A percentile compares a stretch with the other conserved stretches of the same genome.
These are phyloP conservation scores for Marsdenia floribunda DNA, from an alignment of 257 asterid species.

Conservation along the genomic window DNA sequence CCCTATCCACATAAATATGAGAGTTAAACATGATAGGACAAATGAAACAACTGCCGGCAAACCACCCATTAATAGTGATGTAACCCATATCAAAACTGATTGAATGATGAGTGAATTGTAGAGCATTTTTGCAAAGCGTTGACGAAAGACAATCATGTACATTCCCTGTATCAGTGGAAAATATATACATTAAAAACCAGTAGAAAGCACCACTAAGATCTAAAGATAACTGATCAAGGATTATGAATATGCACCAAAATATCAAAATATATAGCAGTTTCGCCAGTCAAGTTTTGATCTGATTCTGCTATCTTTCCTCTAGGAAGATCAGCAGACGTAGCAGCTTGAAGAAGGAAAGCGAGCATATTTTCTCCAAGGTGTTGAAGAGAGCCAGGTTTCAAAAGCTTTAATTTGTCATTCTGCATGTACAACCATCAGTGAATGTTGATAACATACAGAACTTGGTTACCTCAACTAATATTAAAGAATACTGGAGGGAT, in stretches of 20 bases:
- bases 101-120: slow-evolving; percentile 80
- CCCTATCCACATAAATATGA: slow-evolving; percentile 77
- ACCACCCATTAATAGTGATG: slow-evolving; percentile 75
- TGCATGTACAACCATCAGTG: slow-evolving; percentile 27
- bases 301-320: slow-evolving; percentile 37
- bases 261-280: slow-evolving; percentile 79
- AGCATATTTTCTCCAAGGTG: slow-evolving; percentile 99
- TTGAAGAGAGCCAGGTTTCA: slow-evolving; percentile 96
- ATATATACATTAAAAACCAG: slow-evolving; percentile 16
- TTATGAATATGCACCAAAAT: slow-evolving; percentile 49
- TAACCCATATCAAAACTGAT: slow-evolving; percentile 68
- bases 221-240: neutral
- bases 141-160: slow-evolving; percentile 73
- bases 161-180: slow-evolving; percentile 55
- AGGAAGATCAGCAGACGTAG: slow-evolving; percentile 69
- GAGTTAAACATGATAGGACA: slow-evolving; percentile 53
- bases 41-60: slow-evolving; percentile 55
- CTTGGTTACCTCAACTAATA: neutral
- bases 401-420: slow-evolving; percentile 79
- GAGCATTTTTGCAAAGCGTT: slow-evolving; percentile 64
- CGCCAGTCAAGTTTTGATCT: slow-evolving; percentile 33
- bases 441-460: neutral
- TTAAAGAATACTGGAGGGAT: neutral
- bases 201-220: neutral
- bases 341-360: slow-evolving; percentile 80